Base-by-base conservation (phyloP, 106 monocot genomes). In the Apostasia ramifera region DNA sequence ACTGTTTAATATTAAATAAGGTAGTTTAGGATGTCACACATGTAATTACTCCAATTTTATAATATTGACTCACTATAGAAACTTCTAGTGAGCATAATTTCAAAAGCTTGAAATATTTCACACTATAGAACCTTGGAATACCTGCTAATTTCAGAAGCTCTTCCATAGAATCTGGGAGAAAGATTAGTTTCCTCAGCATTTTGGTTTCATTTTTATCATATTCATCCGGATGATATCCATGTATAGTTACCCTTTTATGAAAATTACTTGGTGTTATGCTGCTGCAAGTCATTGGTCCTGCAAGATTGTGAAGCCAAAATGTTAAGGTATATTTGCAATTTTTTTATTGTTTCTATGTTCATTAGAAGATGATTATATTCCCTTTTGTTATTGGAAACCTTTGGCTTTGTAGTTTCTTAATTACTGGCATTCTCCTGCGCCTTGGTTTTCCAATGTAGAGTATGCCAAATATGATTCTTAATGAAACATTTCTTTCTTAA, bases 141-240 rank as follows among this genome's bases (percentile, higher is more conserved):
- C 89, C 89, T 82, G 85, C 84, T 40, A 89, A 26, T 72, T 80
- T 74, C 4, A 85, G 63, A 9, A 89, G 74, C 47, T 82, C 89
- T 66, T 80, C 85, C 59, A 89, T 72, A 11, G 89, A 81, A 55
- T 80, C 74, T 52, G 89, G 85, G 49, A 89, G 75, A 66, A 58
- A 44, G 12, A 85, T 58, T 38, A 89, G 75, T 77, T 82, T 89
- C 11, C 77, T 72, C 15, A 39, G 40, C 40, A 40, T 1, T 40
- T 53, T 57, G 46, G 59, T 55, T 66, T 60, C 26, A 40, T 4
- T 66, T 55, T 70, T 66, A 42, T 72, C 40, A 59, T 54, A 11
- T 62, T 76, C 78, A 65, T 74, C 45, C 3, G 83, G 84, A 70
- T 73, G 79, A 74, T 79, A 61, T 40, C 76, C 89, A 71, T 85